These are phyloP conservation scores for Sporisorium scitamineum DNA, from an alignment of 1,284 basidiomycete genomes.

Conservation along the genomic window DNA sequence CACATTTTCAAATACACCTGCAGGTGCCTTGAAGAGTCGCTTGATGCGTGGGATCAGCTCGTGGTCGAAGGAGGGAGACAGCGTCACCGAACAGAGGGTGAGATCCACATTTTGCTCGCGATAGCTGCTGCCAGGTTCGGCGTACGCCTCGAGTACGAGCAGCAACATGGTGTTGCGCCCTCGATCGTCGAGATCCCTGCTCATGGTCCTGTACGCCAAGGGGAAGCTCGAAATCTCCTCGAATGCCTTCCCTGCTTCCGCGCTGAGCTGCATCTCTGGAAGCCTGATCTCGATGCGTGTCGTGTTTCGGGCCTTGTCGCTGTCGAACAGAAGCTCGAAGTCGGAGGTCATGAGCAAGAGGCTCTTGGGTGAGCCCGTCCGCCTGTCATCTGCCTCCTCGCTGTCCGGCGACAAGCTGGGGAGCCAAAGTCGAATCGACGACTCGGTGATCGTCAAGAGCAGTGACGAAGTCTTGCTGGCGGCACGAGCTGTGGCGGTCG, in stretches of 20 bases:
- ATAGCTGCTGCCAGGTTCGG: constrained; percentile 76
- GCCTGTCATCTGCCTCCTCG: background rate
- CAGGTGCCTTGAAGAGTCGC: constrained; percentile 83
- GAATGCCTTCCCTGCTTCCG: constrained; percentile 11
- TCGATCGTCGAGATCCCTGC: constrained; percentile 25
- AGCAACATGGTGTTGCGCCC: constrained; percentile 72
- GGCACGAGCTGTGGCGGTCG: constrained; percentile 34
- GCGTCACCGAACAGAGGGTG: constrained; percentile 77
- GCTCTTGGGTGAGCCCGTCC: constrained; percentile 14
- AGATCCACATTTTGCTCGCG: constrained; percentile 83
- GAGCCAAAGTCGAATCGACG: constrained; percentile 36
- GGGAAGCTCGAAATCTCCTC: constrained; percentile 18
- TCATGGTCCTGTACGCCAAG: constrained; percentile 36
- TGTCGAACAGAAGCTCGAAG: constrained; percentile 36
- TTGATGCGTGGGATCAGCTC: constrained; percentile 77
- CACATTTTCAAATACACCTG: constrained; percentile 92
- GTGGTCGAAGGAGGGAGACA: constrained; percentile 77
- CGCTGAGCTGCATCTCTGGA: constrained; percentile 30
- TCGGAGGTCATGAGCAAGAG: constrained; percentile 33
- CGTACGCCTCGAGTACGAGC: constrained; percentile 77
- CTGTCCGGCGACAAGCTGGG: constrained; percentile 5
- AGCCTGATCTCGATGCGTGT: constrained; percentile 29
- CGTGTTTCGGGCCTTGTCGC: constrained; percentile 39
- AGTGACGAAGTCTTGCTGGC: constrained; percentile 29
- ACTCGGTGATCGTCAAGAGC: constrained; percentile 25